Base-by-base conservation (phyloP, 805 yeast genomes). In the Saturnispora diversa region DNA sequence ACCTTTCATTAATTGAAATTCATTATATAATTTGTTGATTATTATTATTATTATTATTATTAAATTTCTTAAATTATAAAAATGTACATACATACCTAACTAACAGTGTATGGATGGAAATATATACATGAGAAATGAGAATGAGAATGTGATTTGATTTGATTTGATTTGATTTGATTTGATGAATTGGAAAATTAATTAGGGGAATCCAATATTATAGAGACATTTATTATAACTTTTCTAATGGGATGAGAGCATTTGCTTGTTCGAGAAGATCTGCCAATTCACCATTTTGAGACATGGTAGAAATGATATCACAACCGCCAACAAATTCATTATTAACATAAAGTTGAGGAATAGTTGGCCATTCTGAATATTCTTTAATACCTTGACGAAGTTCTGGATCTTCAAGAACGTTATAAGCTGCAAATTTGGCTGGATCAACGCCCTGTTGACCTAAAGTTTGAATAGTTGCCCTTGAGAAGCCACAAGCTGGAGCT, bases 381-480 rank as follows among this genome's bases (percentile, higher is more conserved):
- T 92, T 92, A 55, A 92, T 86, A 24, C 97, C 98, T 35, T 84
- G 79, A 64, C 98, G 83, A 48, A 92, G 73, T 54, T 92, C 97
- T 3, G 82, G 77, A 60, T 92, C 98, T 63, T 92, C 97, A 50
- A 92, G 68, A 0, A 92, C 98, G 57, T 92, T 90, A 64, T 84
- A 92, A 16, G 97, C 97, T 30, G 97, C 97, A 66, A 92, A 92
- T 63, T 92, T 90, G 21, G 66, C 73, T 8, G 98, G 98, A 62
- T 92, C 96, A 16, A 92, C 97, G 44, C 98, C 98, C 59, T 90
- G 94, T 58, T 86, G 90, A 11, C 98, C 97, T 45, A 92, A 71
- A 38, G 88, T 74, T 58, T 85, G 92, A 51, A 92, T 88, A 10
- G 97, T 84, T 40, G 95, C 94, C 57, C 95, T 76, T 10, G 97